These are phyloP conservation scores for Cryphonectria radicalis DNA, from an alignment of 2,329 filamentous ascomycete species.

Conservation along the genomic window DNA sequence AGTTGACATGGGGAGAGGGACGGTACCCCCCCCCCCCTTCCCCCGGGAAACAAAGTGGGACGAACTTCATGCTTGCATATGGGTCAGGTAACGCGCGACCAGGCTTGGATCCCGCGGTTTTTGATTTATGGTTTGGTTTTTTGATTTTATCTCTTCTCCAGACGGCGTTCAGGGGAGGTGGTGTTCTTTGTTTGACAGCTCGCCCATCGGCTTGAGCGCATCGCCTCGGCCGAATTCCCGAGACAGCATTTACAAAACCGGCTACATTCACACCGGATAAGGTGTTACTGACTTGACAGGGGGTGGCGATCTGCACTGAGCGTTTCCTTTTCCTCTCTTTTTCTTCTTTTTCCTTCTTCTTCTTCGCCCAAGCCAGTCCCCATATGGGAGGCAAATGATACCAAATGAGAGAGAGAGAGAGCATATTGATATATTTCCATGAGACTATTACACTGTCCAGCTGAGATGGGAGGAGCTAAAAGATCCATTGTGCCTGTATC, in stretches of 20 bases:
- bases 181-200: not conserved
- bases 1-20: conserved; percentile 2
- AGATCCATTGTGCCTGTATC: not conserved
- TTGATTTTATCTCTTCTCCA: not conserved
- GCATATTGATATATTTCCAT: conserved; percentile 7
- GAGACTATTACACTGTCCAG: not conserved
- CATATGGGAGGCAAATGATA: conserved; percentile 26
- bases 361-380: not conserved
- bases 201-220: conserved; percentile 6
- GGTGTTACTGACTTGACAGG: conserved; percentile 17
- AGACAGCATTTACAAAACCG: conserved; percentile 28
- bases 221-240: conserved; percentile 1
- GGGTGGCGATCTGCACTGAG: conserved; percentile 17
- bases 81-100: not conserved
- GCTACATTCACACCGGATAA: conserved; percentile 23
- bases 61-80: conserved; percentile 16
- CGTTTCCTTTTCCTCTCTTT: conserved; percentile 13
- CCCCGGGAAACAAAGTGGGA: conserved; percentile 7
- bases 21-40: not conserved
- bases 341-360: not conserved
- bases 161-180: conserved; percentile 17
- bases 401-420: conserved; percentile 24
- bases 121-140: not conserved
- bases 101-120: not conserved
- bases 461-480: not conserved